Base-by-base conservation (phyloP, 2,329 filamentous ascomycete genomes). In the Venturia nashicola region DNA sequence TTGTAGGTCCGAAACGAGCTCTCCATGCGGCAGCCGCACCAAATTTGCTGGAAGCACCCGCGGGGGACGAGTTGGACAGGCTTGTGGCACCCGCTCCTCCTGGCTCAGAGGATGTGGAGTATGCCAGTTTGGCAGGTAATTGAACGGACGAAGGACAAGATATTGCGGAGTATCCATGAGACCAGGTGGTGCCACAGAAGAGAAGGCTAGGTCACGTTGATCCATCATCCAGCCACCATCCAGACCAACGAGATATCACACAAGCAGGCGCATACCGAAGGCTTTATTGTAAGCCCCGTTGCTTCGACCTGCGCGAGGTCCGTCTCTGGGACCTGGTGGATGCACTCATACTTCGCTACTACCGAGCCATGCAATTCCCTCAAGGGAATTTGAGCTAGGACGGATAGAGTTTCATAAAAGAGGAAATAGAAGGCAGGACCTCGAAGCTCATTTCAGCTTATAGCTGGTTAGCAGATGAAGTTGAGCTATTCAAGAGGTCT, bases 41-140 rank as follows among this genome's bases (percentile, higher is more conserved):
- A 61, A 55, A n/a, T 57, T 46, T 54, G 1, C 84, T 82, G 67
- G 80, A 73, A 55, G 78, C 74, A 64, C 79, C 74, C 70, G 76
- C 76, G 65, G 74, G 72, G 70, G 74, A 74, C 57, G 77, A 79
- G 32, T 70, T 79, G 11, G 76, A 78, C 61, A 75, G 69, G 63
- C 72, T 77, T 27, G 73, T 76, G 43, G 76, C 80, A 3, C 81
- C 90, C 36, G 84, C 91, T 16, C 92, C 92, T 2, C 92, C 92
- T 0, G 91, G 92, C 16, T 82, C 83, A 14, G 86, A 84, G 9
- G 88, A 94, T 6, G 84, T 90, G 5, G 84, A 90, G 65, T 97
- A 97, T 75, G 89, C 91, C 61, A 95, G 91, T 77, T 76, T 96
- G 73, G 83, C 88, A 60, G 92, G 92, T 5, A 89, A 94, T 71